Conservation (phyloP, 805 yeast species). For the Metschnikowia chrysomelidarum region DNA sequence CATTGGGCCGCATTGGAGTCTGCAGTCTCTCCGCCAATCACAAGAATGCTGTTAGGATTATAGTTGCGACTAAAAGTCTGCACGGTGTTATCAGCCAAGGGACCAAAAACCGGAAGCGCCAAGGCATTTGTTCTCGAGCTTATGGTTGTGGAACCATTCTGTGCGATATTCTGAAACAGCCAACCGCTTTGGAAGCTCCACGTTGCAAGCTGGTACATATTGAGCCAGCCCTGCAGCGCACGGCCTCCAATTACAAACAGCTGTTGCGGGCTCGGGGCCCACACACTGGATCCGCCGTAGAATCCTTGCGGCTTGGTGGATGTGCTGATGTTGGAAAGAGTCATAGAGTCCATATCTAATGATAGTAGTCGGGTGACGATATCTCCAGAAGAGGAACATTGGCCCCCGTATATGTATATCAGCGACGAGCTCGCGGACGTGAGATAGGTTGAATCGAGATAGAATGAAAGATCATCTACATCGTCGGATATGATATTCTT, state of each 20-base stretch:
- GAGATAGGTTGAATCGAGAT: conserved; percentile 41
- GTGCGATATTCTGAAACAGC: conserved; percentile 48
- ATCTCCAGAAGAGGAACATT: conserved; percentile 20
- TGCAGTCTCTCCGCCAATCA: conserved; percentile 59
- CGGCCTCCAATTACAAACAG: conserved; percentile 66
- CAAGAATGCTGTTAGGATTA: conserved; percentile 41
- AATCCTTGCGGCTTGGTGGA: conserved; percentile 56
- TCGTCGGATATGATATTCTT: conserved; percentile 22
- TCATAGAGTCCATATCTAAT: conserved; percentile 34
- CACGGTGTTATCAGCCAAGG: conserved; percentile 20
- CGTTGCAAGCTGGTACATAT: conserved; percentile 68
- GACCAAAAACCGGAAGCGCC: conserved; percentile 52
- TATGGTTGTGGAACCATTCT: conserved; percentile 25
- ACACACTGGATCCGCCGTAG: conserved; percentile 47
- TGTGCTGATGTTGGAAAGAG: conserved; percentile 41
- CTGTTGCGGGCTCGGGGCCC: conserved; percentile 45
- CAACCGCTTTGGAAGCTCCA: conserved; percentile 69
- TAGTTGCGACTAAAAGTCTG: conserved; percentile 32
- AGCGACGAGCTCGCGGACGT: conserved; percentile 35
- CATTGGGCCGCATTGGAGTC: conserved; percentile 40
- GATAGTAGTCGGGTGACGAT: conserved; percentile 45
- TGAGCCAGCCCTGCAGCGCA: conserved; percentile 62
- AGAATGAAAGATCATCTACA: conserved; percentile 29
- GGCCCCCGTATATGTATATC: conserved; percentile 58
- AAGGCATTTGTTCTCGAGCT: conserved; percentile 55